A percentile compares a stretch with the other conserved stretches of the same genome.
Conservation (phyloP, 805 yeast genomes). For the Yamadazyma laniorum region DNA sequence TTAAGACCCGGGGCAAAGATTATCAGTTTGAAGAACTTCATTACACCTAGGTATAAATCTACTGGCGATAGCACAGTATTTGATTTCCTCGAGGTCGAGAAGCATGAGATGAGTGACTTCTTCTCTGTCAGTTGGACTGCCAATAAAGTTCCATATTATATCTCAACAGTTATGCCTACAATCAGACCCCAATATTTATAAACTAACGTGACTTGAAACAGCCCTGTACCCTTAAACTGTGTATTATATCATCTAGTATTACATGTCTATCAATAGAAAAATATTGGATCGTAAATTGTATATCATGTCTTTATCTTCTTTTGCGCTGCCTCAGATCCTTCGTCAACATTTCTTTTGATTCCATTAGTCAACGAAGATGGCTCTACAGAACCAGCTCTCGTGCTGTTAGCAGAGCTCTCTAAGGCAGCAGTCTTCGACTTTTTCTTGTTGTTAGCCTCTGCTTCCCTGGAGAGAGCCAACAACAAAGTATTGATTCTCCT, state of each 20-base stretch:
- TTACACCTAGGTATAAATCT: conserved; percentile 71
- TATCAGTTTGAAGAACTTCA: conserved; percentile 74
- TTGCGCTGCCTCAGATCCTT: neutral
- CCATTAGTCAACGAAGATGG: conserved; percentile 17
- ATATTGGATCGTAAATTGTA: neutral
- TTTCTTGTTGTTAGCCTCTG: conserved; percentile 44
- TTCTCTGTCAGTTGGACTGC: conserved; percentile 90
- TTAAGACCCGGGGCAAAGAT: conserved; percentile 74
- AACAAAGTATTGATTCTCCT: conserved; percentile 68
- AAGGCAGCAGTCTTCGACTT: conserved; percentile 25
- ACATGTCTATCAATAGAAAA: conserved; percentile 7
- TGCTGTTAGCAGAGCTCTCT: conserved; percentile 21
- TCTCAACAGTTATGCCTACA: conserved; percentile 59
- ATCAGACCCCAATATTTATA: conserved; percentile 34
- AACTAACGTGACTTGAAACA: neutral
- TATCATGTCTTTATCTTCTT: conserved; percentile 3
- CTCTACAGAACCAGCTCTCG: conserved; percentile 37
- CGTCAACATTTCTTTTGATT: conserved; percentile 7
- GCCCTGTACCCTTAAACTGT: no score
- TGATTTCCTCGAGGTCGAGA: conserved; percentile 62
- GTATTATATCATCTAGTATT: conserved; percentile 7
- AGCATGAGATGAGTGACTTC: conserved; percentile 56
- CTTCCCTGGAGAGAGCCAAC: conserved; percentile 67
- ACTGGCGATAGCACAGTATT: conserved; percentile 52
- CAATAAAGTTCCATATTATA: conserved; percentile 75